Evolutionary conservation across 768 basidiomycete genomes (phyloP).

Genomic region (Naganishia friedmannii): DNA sequence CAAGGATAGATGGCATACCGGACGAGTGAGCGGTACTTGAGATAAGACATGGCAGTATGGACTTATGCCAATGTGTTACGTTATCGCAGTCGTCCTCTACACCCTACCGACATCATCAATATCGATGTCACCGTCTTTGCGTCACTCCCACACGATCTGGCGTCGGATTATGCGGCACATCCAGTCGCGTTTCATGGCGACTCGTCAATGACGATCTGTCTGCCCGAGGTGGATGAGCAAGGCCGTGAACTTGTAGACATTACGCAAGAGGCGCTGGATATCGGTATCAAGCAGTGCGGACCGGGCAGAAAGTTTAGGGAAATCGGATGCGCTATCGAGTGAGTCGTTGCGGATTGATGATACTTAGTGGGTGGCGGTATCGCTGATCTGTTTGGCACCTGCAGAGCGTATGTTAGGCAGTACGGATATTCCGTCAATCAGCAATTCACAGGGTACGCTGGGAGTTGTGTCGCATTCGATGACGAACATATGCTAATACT

Average conservation of each 20-base stretch:
- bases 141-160: background rate
- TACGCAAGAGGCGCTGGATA: slow-evolving; percentile 65
- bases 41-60: background rate
- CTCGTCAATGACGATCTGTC: slow-evolving; percentile 76
- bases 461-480: background rate
- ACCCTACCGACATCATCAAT: slow-evolving; percentile 81
- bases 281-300: slow-evolving; percentile 71
- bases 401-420: slow-evolving; percentile 4
- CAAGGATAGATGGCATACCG: slow-evolving; percentile 68
- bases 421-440: slow-evolving; percentile 64
- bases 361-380: background rate
- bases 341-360: slow-evolving; percentile 23
- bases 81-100: slow-evolving; percentile 65
- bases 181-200: slow-evolving; percentile 81
- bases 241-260: slow-evolving; percentile 66
- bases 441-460: slow-evolving; percentile 63
- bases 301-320: slow-evolving; percentile 66
- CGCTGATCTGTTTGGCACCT: background rate
- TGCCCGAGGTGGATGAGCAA: slow-evolving; percentile 71
- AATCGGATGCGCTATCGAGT: slow-evolving; percentile 69
- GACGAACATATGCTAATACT: background rate
- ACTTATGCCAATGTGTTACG: background rate
- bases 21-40: slow-evolving; percentile 65
- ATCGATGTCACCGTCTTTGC: slow-evolving; percentile 77
- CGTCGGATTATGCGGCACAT: background rate